Conservation (phyloP, 495 filamentous ascomycete genomes). For the Penicillium waksmanii region DNA sequence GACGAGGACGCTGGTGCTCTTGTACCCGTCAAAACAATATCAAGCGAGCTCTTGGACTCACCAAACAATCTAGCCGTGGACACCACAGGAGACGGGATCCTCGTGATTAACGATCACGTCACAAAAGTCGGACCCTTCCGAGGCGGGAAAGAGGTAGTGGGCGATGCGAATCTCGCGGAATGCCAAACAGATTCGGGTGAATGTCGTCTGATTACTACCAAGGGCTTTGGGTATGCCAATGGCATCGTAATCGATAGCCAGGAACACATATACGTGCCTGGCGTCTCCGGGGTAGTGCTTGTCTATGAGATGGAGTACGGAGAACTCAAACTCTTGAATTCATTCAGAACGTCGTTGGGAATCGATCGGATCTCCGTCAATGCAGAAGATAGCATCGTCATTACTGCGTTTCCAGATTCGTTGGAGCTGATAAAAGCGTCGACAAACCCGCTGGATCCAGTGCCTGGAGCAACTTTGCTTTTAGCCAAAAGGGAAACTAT, state of each 20-base stretch:
- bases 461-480: slow-evolving; percentile 5
- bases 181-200: slow-evolving; percentile 14
- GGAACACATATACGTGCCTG: slow-evolving; percentile 8
- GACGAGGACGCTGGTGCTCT: slow-evolving; percentile 4
- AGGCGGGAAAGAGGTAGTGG: background rate
- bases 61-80: slow-evolving; percentile 19
- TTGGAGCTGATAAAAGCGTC: slow-evolving; percentile 8
- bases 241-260: slow-evolving; percentile 9
- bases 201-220: slow-evolving; percentile 7
- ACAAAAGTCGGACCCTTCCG: slow-evolving; percentile 10
- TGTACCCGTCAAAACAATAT: slow-evolving; percentile 10
- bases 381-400: slow-evolving; percentile 9
- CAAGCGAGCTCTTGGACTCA: slow-evolving; percentile 10
- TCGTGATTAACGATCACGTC: slow-evolving; percentile 15
- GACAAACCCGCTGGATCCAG: background rate
- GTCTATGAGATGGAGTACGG: slow-evolving; percentile 3
- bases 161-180: slow-evolving; percentile 10
- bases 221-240: slow-evolving; percentile 12
- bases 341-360: background rate
- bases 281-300: background rate
- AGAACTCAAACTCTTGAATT: slow-evolving; percentile 1
- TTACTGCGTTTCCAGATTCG: slow-evolving; percentile 11
- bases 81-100: slow-evolving; percentile 5
- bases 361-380: slow-evolving; percentile 17
- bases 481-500: slow-evolving; percentile 3